Evolutionary conservation across 148 eudicot genomes (phyloP), one percentile per base, ranked within the genome.

Genomic region (Limonium bicolor): DNA sequence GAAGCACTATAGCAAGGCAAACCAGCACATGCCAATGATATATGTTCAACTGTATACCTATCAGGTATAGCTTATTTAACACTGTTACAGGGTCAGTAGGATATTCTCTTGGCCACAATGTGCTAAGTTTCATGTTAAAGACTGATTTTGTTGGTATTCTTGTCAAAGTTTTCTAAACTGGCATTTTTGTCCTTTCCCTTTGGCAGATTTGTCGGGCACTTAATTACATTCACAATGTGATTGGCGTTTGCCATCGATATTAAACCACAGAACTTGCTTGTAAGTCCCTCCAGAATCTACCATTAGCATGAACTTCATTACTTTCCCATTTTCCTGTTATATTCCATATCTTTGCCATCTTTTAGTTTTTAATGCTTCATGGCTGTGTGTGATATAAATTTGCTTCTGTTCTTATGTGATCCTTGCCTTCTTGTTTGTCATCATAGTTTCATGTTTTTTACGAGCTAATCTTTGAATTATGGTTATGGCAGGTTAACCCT

Each of bases 221-320:
- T 12, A 77, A 74, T 59, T 88, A 88, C 53, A 63, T 88, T 3
- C 97, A 88, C 65, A 68, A 51, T 48, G 86, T 83, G 44, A 70
- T 83, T 48, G 92, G 97, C 41, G 92, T 88, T 26, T 83, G 94
- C 50, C 97, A 88, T 54, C 86, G 97, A 88, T 55, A 88, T 88
- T 60, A 88, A 88, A 62, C 97, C 97, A 1, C 97, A 83, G 48
- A 88, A 88, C 62, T 56, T 88, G 38, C 69, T 88, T 72, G 97
- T 88, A 54, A 71, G 78, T 40, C 54, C 48, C 45, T 24, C 4
- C n/a, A n/a, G n/a, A n/a, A n/a, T n/a, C n/a, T n/a, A n/a, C n/a
- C n/a, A n/a, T n/a, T n/a, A n/a, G n/a, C n/a, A n/a, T n/a, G n/a
- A n/a, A n/a, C n/a, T n/a, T n/a, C n/a, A n/a, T n/a, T n/a, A n/a